Evolutionary conservation across 768 basidiomycete genomes (phyloP), one percentile per base, ranked within the genome.

Genomic region (Mycena maculata): DNA sequence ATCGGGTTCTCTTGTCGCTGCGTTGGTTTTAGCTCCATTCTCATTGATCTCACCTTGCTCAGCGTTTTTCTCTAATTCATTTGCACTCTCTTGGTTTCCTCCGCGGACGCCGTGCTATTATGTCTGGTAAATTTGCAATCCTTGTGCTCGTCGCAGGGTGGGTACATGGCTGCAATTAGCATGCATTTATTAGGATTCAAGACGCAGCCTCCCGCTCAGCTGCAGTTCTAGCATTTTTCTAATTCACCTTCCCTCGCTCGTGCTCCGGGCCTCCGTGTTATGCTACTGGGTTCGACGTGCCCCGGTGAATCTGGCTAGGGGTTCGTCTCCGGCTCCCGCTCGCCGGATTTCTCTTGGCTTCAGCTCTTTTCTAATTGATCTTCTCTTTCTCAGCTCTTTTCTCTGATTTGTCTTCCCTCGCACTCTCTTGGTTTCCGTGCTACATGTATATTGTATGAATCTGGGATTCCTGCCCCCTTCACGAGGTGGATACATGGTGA

Each of bases 101-200:
- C 25, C 27, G 47, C 7, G 25, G 47, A 28, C 13, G 25, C 47
- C 47, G 25, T 48, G 47, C 47, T n/a, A n/a, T n/a, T 48, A 48
- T 48, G 25, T 48, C 27, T 16, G 25, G 47, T 28, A 48, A 48
- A 28, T 48, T 16, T 28, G 25, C 22, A 22, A 45, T 45, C 44
- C n/a, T 5, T 23, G 44, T 45, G 44, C 44, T 22, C 44, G 22
- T 23, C 22, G 44, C 22, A 22, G 44, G 44, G 44, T 20, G 44
- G 44, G 23, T 45, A 45, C 44, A 23, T 45, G 44, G n/a, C 23
- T 48, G 47, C 47, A 16, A 48, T 33, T 52, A 52, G 49, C 49
- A 52, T 33, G 49, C 20, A 48, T 48, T 48, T 48, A 28, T 27
- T 28, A 48, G 47, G 47, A 48, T 13, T 28, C 23, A 48, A 48